Base-by-base conservation (phyloP, 2,329 filamentous ascomycete genomes). In the Ophiocordyceps camponoti-leonardi region DNA sequence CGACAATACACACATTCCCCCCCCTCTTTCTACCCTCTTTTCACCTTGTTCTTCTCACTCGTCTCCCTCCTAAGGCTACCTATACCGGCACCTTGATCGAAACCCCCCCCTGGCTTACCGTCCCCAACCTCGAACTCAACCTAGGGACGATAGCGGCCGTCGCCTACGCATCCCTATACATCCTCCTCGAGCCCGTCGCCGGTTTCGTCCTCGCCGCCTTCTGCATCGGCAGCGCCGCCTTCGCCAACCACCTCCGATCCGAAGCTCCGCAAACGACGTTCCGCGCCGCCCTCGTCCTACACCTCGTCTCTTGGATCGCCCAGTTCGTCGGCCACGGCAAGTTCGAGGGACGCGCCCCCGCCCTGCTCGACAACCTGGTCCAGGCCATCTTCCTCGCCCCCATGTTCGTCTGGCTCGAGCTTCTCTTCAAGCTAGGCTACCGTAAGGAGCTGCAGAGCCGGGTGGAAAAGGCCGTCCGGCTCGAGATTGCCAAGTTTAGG, bases 391-490 rank as follows among this genome's bases (percentile, higher is more conserved):
- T 96, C 57, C 72, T 96, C 22, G 92, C 92, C 0, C 92, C 92
- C 10, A 82, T 98, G 57, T 98, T 96, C 55, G 90, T 96, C 48
- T 98, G 92, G 85, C 82, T 98, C 55, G 88, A 96, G 67, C 66
- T 93, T 22, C 72, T 98, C 23, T 98, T 98, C 69, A 79, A 73
- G 56, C 75, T 93, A 44, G 92, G 92, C 43, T 98, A 96, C 64
- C 77, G 92, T 48, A 84, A 81, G 1, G 87, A 94, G 61, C 69
- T 98, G 53, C 86, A 90, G 66, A 73, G 75, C 49, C 78, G 90
- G 44, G 77, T 96, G 41, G 78, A 90, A 49, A 79, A 80, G 59
- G 78, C 75, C 35, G 85, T 95, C 4, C 65, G 79, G 58, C 69
- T 76, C 53, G 86, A 94, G 60, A 73, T 95, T 51, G 72, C 76